phyloP scores from a whole-genome alignment of 2,329 filamentous ascomycete genomes.

The Zasmidium cellare region DNA sequence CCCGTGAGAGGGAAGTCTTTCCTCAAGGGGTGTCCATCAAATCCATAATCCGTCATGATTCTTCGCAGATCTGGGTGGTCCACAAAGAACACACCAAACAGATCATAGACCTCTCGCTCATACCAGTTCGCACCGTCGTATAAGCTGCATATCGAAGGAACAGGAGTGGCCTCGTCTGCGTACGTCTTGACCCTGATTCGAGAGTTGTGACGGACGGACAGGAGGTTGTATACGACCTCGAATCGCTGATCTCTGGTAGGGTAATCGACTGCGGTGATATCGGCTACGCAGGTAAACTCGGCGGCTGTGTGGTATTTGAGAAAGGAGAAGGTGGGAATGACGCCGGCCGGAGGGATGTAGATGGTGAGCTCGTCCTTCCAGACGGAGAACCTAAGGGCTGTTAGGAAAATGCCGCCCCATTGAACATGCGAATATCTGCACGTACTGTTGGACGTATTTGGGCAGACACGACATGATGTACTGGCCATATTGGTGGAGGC shows the following conservation, averaged over 20 bases:
- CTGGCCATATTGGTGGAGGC: conserved; percentile 89
- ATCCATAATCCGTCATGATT: conserved; percentile 99
- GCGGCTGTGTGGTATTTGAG: conserved; percentile 97
- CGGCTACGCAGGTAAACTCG: conserved; percentile 91
- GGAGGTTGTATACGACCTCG: conserved; percentile 96
- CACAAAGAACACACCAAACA: conserved; percentile 96
- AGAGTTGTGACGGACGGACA: conserved; percentile 93
- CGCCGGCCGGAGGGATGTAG: conserved; percentile 75
- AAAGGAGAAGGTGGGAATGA: conserved; percentile 90
- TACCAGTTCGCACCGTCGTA: conserved; percentile 99
- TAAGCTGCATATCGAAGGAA: conserved; percentile 81
- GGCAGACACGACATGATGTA: conserved; percentile 96
- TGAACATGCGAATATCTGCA: background rate
- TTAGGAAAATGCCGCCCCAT: background rate
- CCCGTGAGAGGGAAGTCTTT: conserved; percentile 98
- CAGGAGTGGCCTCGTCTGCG: conserved; percentile 90
- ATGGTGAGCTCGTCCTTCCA: conserved; percentile 96
- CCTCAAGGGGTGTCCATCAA: conserved; percentile 93
- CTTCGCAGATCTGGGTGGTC: conserved; percentile 92
- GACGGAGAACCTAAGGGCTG: conserved; percentile 76
- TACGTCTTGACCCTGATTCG: conserved; percentile 98
- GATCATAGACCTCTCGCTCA: conserved; percentile 94
- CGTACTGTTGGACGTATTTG: conserved; percentile 90
- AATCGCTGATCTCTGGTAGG: conserved; percentile 94
- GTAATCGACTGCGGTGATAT: conserved; percentile 93